phyloP scores from a whole-genome alignment of 306 rosid species.

The Canavalia ensiformis region DNA sequence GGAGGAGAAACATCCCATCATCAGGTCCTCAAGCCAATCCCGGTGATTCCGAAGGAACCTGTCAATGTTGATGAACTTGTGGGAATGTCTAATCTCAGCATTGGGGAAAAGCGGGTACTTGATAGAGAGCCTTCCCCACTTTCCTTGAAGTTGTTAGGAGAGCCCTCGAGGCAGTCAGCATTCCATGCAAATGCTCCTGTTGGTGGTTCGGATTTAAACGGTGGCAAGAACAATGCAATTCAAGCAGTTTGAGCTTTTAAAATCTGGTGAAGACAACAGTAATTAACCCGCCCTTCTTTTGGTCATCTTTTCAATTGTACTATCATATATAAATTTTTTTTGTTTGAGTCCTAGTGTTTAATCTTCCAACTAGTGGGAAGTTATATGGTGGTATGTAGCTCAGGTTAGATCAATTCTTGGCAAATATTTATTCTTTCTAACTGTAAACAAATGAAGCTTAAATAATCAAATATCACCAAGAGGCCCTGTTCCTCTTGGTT shows the following conservation, averaged over 20 bases:
- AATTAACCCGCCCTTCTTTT: conserved; percentile 33
- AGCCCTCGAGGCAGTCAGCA: conserved; percentile 94
- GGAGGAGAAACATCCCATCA: conserved; percentile 63
- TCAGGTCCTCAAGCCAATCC: conserved; percentile 80
- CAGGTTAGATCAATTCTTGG: conserved; percentile 77
- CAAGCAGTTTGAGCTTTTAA: conserved; percentile 68
- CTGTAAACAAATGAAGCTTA: conserved; percentile 72
- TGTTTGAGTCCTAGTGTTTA: conserved; percentile 39
- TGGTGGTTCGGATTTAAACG: conserved; percentile 65
- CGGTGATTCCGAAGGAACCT: conserved; percentile 75
- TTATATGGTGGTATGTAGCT: conserved; percentile 60
- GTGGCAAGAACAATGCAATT: conserved; percentile 70
- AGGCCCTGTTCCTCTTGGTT: conserved; percentile 45
- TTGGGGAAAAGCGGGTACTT: conserved; percentile 60
- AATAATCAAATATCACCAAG: conserved; percentile 57
- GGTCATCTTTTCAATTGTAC: conserved; percentile 53
- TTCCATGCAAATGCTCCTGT: conserved; percentile 86
- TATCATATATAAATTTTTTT: conserved; percentile 51
- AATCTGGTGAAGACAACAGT: conserved; percentile 47
- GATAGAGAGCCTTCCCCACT: conserved; percentile 75
- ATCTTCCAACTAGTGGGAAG: conserved; percentile 54
- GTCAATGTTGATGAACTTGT: conserved; percentile 90
- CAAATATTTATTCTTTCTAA: conserved; percentile 77
- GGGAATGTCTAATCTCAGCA: conserved; percentile 90
- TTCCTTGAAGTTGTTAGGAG: conserved; percentile 75